phyloP scores from a whole-genome alignment of 345 rosid genomes.

The Pseudoturritis turrita region DNA sequence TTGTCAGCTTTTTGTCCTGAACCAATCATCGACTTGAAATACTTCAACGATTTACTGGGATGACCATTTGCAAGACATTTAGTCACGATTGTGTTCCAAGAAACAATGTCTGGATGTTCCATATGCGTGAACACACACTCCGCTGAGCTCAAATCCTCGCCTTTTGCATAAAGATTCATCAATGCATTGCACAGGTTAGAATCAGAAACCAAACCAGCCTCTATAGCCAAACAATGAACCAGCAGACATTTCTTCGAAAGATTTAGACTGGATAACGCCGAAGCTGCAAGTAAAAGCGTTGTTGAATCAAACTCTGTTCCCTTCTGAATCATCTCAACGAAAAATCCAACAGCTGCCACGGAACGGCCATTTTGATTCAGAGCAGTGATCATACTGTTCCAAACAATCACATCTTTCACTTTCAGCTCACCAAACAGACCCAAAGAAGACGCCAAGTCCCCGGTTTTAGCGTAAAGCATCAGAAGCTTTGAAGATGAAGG shows the following conservation, averaged over 20 bases:
- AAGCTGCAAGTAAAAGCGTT: conserved; percentile 43
- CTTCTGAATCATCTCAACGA: conserved; percentile 37
- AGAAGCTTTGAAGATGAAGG: conserved; percentile 46
- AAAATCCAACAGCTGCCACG: conserved; percentile 31
- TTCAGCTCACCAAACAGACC: conserved; percentile 40
- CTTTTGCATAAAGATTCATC: conserved; percentile 57
- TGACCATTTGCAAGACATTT: conserved; percentile 42
- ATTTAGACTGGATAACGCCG: conserved; percentile 28
- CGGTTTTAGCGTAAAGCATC: conserved; percentile 40
- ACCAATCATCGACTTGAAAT: conserved; percentile 38
- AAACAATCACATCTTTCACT: conserved; percentile 46
- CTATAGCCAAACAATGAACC: conserved; percentile 45
- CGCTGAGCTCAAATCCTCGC: conserved; percentile 42
- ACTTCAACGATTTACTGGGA: conserved; percentile 39
- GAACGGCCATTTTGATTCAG: conserved; percentile 37
- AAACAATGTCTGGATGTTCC: conserved; percentile 40
- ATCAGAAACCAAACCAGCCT: conserved; percentile 42
- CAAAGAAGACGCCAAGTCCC: conserved; percentile 31
- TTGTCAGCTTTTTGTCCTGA: conserved; percentile 41
- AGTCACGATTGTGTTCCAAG: conserved; percentile 62
- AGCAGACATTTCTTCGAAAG: conserved; percentile 25
- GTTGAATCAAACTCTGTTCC: conserved; percentile 53
- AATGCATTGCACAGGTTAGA: conserved; percentile 45
- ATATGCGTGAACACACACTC: conserved; percentile 36
- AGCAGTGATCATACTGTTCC: conserved; percentile 61